Base-by-base conservation (phyloP, 2,329 filamentous ascomycete species). In the Fusarium humuli region DNA sequence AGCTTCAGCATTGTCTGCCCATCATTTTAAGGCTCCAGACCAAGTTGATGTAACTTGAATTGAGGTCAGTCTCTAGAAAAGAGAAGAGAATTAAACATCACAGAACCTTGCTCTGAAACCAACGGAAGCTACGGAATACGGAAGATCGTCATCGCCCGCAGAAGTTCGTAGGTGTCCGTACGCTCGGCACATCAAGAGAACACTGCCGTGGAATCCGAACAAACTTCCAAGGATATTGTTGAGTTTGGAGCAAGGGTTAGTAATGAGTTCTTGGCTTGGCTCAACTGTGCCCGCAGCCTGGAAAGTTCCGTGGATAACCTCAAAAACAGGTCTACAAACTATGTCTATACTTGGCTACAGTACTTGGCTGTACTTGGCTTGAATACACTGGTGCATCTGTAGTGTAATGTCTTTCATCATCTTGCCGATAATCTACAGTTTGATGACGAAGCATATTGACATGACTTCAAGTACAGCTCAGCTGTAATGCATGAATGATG, bases 381-480 rank as follows among this genome's bases (percentile, higher is more conserved):
- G 47, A 12, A 23, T 13, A 67, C 44, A 46, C 48, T 61, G 44
- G 42, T 41, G 47, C 63, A 53, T 30, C 25, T 45, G 45, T 59
- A 65, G 44, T 37, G 32, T 14, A 29, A 45, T 55, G 54, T 41
- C 47, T 54, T 49, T 66, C 42, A 57, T 70, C 54, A 61, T 61
- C 7, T 29, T 14, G 30, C 20, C 7, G 32, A 52, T 29, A 40
- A 44, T 52, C 27, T 53, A 44, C 6, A 57, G 40, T 63, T 56
- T 52, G 41, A 58, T 67, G 65, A 67, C 57, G 63, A 67, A 62
- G 47, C 44, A 34, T 34, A n/a, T 52, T 29, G 16, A 13, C 23
- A 16, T 29, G 27, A 29, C 10, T 29, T 11, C 10, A 11, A 37
- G 9, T n/a, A 18, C 18, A 4, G 34, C 4, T 6, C 32, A 37